Conservation (phyloP, 768 basidiomycete genomes). For the Boletus patriciae region DNA sequence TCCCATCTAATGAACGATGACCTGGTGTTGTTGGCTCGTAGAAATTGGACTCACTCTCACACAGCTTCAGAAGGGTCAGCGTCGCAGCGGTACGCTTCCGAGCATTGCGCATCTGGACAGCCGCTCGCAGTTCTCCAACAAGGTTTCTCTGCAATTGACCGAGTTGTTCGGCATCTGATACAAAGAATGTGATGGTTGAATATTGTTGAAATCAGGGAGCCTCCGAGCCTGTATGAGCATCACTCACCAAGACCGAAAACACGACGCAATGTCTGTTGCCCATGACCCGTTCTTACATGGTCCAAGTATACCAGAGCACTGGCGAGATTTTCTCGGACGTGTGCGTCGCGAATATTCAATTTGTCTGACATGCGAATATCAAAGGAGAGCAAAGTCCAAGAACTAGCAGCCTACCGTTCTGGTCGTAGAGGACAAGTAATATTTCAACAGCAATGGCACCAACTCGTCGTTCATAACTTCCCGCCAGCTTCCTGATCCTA, state of each 20-base stretch:
- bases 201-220: too few relatives aligned
- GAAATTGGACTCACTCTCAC: conserved; percentile 9
- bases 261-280: conserved; percentile 1
- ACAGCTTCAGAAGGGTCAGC: conserved; percentile 18
- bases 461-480: conserved; percentile 1
- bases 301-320: conserved; percentile 10
- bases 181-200: neutral
- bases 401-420: neutral
- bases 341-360: conserved; percentile 6
- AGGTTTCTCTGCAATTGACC: neutral
- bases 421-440: conserved; percentile 11
- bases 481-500: conserved; percentile 16
- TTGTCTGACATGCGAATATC: neutral
- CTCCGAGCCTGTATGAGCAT: neutral
- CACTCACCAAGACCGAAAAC: conserved; percentile 18
- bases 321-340: conserved; percentile 20
- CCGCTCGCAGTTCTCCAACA: conserved; percentile 5
- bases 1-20: too few relatives aligned
- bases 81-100: conserved; percentile 20
- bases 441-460: conserved; percentile 25
- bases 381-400: neutral
- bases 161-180: conserved; percentile 8
- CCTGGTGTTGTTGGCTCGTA: neutral
- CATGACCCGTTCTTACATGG: neutral
- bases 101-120: neutral